These are phyloP conservation scores for Chlorencoelia australis DNA, from an alignment of 2,329 filamentous ascomycete genomes.

Conservation along the genomic window DNA sequence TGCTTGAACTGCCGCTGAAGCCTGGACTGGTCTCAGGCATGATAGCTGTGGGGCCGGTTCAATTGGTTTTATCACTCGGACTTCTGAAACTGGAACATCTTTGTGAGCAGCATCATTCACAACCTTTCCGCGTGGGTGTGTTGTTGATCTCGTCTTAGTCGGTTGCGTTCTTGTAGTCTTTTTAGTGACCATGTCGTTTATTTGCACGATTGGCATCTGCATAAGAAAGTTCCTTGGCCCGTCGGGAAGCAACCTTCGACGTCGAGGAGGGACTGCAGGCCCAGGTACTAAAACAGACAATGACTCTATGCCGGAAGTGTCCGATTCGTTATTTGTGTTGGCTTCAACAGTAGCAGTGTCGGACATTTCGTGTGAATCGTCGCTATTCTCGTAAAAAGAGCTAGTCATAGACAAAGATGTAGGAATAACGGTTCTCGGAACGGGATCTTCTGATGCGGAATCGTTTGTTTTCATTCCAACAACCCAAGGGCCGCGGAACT, in stretches of 20 bases:
- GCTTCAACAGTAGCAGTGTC: conserved; percentile 8
- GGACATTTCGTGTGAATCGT: conserved; percentile 9
- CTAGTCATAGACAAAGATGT: conserved; percentile 16
- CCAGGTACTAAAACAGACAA: neutral
- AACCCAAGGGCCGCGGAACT: conserved; percentile 10
- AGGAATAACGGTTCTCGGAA: conserved; percentile 19
- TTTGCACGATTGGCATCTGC: too few species aligned
- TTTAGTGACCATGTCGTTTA: too few species aligned
- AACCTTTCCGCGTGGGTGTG: too few species aligned
- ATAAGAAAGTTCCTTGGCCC: too few species aligned
- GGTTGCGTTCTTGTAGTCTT: too few species aligned
- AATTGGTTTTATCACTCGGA: too few species aligned
- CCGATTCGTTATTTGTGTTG: neutral
- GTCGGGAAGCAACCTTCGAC: too few species aligned
- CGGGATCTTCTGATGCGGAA: conserved; percentile 8
- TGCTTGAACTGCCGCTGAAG: conserved; percentile 5
- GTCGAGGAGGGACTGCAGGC: too few species aligned
- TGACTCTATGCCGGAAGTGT: neutral
- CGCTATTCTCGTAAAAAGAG: conserved; percentile 13
- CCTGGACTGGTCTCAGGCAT: conserved; percentile 1
- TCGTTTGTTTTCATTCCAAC: neutral
- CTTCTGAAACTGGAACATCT: neutral
- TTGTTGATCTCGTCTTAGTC: too few species aligned
- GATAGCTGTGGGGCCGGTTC: neutral
- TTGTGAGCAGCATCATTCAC: neutral